These are phyloP conservation scores for Mycena amicta DNA, from an alignment of 768 basidiomycete species.

Conservation along the genomic window DNA sequence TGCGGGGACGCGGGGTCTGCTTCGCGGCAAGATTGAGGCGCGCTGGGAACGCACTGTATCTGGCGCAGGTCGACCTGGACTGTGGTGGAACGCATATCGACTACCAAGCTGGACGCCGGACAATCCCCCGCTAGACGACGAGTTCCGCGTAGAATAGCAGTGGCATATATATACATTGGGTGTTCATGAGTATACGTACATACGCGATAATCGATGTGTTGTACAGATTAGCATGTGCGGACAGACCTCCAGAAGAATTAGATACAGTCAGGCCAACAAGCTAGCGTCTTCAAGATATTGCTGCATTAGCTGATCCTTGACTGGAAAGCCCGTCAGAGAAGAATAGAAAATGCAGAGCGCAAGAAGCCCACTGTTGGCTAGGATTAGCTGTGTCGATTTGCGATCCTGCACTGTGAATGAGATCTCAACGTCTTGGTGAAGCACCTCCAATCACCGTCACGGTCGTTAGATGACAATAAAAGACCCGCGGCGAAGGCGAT, in stretches of 20 bases:
- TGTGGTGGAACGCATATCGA: slow-evolving; percentile 46
- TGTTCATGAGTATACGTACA: too few species aligned
- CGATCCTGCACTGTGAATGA: slow-evolving; percentile 47
- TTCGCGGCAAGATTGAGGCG: slow-evolving; percentile 63
- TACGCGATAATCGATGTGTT: too few species aligned
- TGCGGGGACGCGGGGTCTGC: slow-evolving; percentile 51
- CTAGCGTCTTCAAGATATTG: slow-evolving; percentile 43
- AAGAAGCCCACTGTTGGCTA: slow-evolving; percentile 43
- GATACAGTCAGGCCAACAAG: slow-evolving; percentile 28
- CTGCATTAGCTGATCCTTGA: slow-evolving; percentile 51
- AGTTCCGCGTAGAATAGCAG: neutral
- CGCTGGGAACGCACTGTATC: slow-evolving; percentile 59
- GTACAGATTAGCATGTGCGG: too few species aligned
- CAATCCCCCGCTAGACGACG: neutral
- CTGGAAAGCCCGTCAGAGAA: slow-evolving; percentile 26
- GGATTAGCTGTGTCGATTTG: slow-evolving; percentile 54
- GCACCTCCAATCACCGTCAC: slow-evolving; percentile 52
- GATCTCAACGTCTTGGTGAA: neutral
- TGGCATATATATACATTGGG: too few species aligned
- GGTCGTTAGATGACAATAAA: slow-evolving; percentile 69
- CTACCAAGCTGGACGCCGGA: slow-evolving; percentile 42
- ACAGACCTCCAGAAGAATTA: neutral
- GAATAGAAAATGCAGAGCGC: neutral
- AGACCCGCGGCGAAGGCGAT: slow-evolving; percentile 47
- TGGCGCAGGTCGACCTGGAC: slow-evolving; percentile 41